Conservation (phyloP, 1,139 yeast species). For the Candida labiduridarum region DNA sequence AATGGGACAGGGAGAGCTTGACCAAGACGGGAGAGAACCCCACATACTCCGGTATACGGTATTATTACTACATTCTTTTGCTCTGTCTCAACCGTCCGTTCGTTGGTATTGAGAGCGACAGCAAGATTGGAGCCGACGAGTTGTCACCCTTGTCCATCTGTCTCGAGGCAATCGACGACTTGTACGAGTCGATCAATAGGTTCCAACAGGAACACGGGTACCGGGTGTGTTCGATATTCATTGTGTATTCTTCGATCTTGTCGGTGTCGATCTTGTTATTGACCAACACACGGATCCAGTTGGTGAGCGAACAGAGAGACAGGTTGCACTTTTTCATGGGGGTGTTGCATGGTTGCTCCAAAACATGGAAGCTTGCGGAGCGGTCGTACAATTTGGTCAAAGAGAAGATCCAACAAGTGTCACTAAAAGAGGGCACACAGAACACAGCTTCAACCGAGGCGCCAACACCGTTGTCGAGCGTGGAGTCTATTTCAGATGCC, state of each 20-base stretch:
- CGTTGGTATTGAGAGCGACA: conserved; percentile 33
- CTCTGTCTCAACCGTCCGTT: conserved; percentile 64
- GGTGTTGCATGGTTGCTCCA: conserved; percentile 37
- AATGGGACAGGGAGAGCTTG: conserved; percentile 51
- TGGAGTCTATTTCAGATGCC: too few species aligned
- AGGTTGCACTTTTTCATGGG: conserved; percentile 42
- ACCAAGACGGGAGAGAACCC: conserved; percentile 51
- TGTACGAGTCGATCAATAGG: conserved; percentile 38
- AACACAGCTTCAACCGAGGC: background rate
- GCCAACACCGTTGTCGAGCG: too few species aligned
- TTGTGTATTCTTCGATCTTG: conserved; percentile 51
- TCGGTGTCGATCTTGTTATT: conserved; percentile 48
- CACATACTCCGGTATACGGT: conserved; percentile 53
- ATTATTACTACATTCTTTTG: conserved; percentile 58
- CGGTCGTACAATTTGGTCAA: conserved; percentile 47
- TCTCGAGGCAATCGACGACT: conserved; percentile 44
- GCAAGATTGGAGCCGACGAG: conserved; percentile 12
- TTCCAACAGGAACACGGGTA: conserved; percentile 45
- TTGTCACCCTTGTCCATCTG: conserved; percentile 40
- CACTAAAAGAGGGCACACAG: conserved; percentile 17
- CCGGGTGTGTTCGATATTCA: conserved; percentile 45
- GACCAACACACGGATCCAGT: conserved; percentile 32
- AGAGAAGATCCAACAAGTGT: conserved; percentile 29
- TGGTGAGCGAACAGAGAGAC: conserved; percentile 27
- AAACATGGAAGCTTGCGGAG: conserved; percentile 53